Evolutionary conservation across 768 basidiomycete genomes (phyloP), one percentile per base, ranked within the genome.

Genomic region (Leucogyrophana mollusca): DNA sequence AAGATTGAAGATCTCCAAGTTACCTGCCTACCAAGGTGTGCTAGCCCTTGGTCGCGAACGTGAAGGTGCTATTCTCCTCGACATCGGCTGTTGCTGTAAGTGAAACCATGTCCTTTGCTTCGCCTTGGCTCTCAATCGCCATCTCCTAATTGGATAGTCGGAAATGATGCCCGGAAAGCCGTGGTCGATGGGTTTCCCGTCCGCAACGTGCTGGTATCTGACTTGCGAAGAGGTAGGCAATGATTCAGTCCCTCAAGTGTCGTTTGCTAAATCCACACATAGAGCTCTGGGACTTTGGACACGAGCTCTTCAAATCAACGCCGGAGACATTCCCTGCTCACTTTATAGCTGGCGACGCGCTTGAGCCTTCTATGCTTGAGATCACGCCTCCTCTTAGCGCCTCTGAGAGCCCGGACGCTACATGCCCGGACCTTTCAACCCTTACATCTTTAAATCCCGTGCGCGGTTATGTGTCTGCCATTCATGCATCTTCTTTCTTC

Each of bases 261-360:
- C 4, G 11, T 34, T 17, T 11, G 7, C 33, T 17, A 24, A 30
- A 5, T 16, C 25, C 16, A 13, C 23, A 27, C 27, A 32, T 41
- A 81, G 80, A 61, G 6, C 83, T 78, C 53, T 83, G 79, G 78
- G 67, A 77, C 2, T 64, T 73, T 2, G 82, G 82, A 1, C 78
- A 82, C 52, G 69, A 76, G 27, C 63, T 84, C 11, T 85, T 83
- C 67, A 72, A 59, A 43, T 70, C 73, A 3, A 78, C 73, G 0
- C 70, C 73, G 0, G 68, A 73, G 32, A 67, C 71, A 0, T 83
- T 78, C 58, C 76, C 77, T 1, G 75, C 70, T 0, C 57, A 66
- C 0, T 84, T 85, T 56, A 45, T 84, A n/a, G 59, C 69, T 7
- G 83, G 82, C 0, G 74, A 85, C 53, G 66, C 65, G 1, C 74